Conservation (phyloP, 768 basidiomycete genomes). For the Mycena belliarum region DNA sequence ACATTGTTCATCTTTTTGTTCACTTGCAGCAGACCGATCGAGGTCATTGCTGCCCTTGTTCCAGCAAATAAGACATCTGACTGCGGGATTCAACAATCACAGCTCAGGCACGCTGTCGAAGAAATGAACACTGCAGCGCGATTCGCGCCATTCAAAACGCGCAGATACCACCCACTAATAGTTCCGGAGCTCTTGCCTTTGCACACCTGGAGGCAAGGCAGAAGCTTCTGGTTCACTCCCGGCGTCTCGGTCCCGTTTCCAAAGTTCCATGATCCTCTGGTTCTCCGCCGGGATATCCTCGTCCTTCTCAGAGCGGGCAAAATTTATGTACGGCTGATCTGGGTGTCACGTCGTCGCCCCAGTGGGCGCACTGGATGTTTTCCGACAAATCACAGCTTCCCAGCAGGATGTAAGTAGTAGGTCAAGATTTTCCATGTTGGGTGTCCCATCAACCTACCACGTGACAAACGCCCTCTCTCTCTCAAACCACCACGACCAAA, state of each 20-base stretch:
- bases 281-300: conserved; percentile 34
- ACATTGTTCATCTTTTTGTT: no score
- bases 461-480: no score
- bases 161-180: conserved; percentile 37
- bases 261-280: conserved; percentile 43
- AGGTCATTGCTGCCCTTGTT: not conserved
- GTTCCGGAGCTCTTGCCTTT: conserved; percentile 48
- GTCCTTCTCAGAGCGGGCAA: conserved; percentile 44
- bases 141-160: not conserved
- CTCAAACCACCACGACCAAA: no score
- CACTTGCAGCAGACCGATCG: not conserved
- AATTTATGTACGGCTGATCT: conserved; percentile 48
- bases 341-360: conserved; percentile 34
- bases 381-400: no score
- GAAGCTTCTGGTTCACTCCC: conserved; percentile 45
- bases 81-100: conserved; percentile 30
- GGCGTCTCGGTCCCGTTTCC: conserved; percentile 36
- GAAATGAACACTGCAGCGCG: conserved; percentile 43
- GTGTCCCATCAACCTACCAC: no score
- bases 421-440: no score
- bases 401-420: no score
- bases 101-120: conserved; percentile 45
- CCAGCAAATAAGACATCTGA: no score
- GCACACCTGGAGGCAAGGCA: conserved; percentile 41
- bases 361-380: conserved; percentile 44